Base-by-base conservation (phyloP, 2,329 filamentous ascomycete species). In the Fusarium illudens region DNA sequence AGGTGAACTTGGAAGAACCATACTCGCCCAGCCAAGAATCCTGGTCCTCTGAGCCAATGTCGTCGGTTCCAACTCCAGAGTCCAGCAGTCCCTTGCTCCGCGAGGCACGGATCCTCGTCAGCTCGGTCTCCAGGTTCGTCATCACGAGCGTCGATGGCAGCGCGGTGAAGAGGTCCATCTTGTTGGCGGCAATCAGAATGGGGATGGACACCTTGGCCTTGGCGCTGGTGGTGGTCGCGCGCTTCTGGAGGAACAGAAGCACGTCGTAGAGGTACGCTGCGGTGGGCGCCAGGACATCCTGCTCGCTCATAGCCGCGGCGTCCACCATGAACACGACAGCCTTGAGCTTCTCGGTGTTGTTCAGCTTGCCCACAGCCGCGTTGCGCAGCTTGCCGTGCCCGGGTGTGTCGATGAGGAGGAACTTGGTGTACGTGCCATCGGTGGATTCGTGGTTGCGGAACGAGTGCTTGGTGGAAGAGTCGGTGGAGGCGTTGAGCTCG, bases 161-260 rank as follows among this genome's bases (percentile, higher is more conserved):
- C 8, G 95, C 93, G 0, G 96, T 97, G 77, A 99, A 99, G 1
- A 99, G 84, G 78, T 99, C 96, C 76, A 94, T 87, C 84, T 99
- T 99, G 80, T 98, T 99, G 56, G 94, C 94, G 2, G 94, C 94
- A 32, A 99, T 83, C 33, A 99, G 84, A 8, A 99, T 85, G 0
- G 92, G 89, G 9, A 96, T 84, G 46, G 84, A 68, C 2, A 62
- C 65, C 72, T 76, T 79, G 42, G 74, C 67, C 68, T 76, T 79
- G 58, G 71, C 66, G 50, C 73, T 77, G 30, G 71, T 71, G 27
- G 72, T 71, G 29, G 87, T 86, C 50, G 89, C 86, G 48, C 90
- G 86, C 79, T 90, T 92, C 82, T 98, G 96, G 61, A 99, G 83
- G 4, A 87, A 78, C 4, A 98, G 84, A n/a, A 99, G 86, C 1